Evolutionary conservation across 2,329 filamentous ascomycete species (phyloP), one percentile per base, ranked within the genome.

Genomic region (Calonectria honghensis): DNA sequence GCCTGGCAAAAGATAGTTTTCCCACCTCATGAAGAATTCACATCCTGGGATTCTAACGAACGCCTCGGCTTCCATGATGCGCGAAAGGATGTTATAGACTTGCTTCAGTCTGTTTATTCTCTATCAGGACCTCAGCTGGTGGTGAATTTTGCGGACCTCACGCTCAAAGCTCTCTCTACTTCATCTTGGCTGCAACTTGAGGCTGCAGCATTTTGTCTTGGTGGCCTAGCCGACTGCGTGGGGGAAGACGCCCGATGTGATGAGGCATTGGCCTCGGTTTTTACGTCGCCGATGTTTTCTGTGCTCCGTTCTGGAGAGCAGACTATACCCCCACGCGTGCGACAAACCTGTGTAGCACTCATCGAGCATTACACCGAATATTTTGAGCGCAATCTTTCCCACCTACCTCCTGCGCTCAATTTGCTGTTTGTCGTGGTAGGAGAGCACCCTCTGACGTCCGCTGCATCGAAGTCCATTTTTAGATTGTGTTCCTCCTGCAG

Each of bases 401-500:
- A 92, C 75, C 88, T 97, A 1, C 93, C 94, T 0, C 87, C 92
- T 52, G 93, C 93, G 1, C 87, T 97, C 31, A 94, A 93, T 64
- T 91, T 96, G 57, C 88, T 97, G 0, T 96, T 97, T 81, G 90
- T 89, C 39, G 92, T 94, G 9, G 87, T 96, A 5, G 89, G 90
- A 24, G 91, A 93, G 39, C 85, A 89, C 2, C 85, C 89, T 5
- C 87, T 96, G 57, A 92, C 93, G 11, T 87, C 89, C n/a, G 89
- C 91, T 64, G 94, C 95, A 4, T 94, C 95, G 2, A 94, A 92
- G 80, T 94, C 94, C 0, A 96, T 97, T 45, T 88, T 90, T 39
- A 91, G 90, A 7, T 89, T 97, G 1, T 96, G 94, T 81, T 95
- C 92, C 0, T 94, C 94, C 37, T 97, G 95, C 77, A 91, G 95